These are phyloP conservation scores for Neurospora sublineolata DNA, from an alignment of 495 filamentous ascomycete genomes.

Conservation along the genomic window DNA sequence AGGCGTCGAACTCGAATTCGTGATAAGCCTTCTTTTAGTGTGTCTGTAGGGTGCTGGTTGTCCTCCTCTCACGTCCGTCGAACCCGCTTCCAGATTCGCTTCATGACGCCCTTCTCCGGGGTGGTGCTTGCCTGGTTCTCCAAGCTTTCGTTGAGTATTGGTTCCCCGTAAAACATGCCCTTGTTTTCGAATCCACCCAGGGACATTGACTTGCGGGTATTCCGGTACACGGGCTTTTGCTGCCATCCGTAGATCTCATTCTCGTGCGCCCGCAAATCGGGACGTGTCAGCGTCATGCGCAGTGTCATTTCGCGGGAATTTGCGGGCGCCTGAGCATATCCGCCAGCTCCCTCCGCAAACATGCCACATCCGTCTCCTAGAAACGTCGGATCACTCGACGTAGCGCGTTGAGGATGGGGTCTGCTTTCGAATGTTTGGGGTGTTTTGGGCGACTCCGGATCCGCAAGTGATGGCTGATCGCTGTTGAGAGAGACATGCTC, in stretches of 20 bases:
- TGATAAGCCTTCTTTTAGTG: too few species aligned
- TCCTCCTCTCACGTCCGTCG: slow-evolving; percentile 12
- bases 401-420: slow-evolving; percentile 22
- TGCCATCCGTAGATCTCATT: slow-evolving; percentile 50
- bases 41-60: background rate
- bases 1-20: too few species aligned
- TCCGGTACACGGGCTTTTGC: slow-evolving; percentile 21
- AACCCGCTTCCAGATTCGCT: slow-evolving; percentile 28
- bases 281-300: slow-evolving; percentile 85
- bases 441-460: slow-evolving; percentile 44
- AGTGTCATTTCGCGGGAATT: slow-evolving; percentile 83
- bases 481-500: slow-evolving; percentile 37
- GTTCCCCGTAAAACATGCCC: slow-evolving; percentile 7
- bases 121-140: slow-evolving; percentile 10
- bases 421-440: slow-evolving; percentile 33
- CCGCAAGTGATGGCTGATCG: slow-evolving; percentile 38
- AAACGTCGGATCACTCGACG: slow-evolving; percentile 4
- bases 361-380: slow-evolving; percentile 16
- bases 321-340: slow-evolving; percentile 43
- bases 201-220: slow-evolving; percentile 10
- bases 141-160: slow-evolving; percentile 19
- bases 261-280: slow-evolving; percentile 66
- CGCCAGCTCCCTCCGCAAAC: slow-evolving; percentile 15
- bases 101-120: slow-evolving; percentile 26
- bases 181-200: slow-evolving; percentile 7